Percentiles rank a stretch among this genome's conserved stretches.
Evolutionary conservation across 2,329 filamentous ascomycete genomes (phyloP).

Genomic region (Paramyrothecium sp.): DNA sequence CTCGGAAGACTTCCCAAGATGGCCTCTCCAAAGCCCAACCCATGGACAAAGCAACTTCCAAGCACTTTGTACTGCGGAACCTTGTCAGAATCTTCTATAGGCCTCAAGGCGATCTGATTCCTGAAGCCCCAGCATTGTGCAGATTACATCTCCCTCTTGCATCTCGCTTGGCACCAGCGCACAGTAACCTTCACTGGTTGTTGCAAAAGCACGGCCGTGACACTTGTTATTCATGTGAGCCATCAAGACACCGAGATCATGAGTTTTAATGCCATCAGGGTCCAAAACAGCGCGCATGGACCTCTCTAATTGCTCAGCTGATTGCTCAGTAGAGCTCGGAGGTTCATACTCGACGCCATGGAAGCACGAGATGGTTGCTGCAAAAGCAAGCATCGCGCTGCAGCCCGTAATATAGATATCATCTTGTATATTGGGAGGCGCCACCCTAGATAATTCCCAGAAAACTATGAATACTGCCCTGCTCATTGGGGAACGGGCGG

Average conservation of each 20-base stretch:
- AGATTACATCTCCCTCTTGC: neutral
- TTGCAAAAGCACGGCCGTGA: neutral
- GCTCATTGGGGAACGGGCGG: too few relatives aligned
- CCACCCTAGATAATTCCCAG: neutral
- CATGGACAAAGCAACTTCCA: neutral
- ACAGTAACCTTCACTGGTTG: neutral
- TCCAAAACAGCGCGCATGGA: neutral
- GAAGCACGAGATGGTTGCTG: neutral
- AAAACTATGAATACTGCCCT: too few relatives aligned
- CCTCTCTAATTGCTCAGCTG: neutral
- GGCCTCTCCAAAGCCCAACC: neutral
- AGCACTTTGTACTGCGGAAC: neutral
- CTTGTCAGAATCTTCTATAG: neutral
- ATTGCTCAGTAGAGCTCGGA: neutral
- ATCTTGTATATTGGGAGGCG: neutral
- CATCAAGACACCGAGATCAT: neutral
- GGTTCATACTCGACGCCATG: neutral
- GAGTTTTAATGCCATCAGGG: neutral
- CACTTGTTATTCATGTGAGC: neutral
- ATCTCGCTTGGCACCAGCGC: neutral
- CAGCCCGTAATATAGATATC: neutral
- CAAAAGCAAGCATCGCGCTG: neutral
- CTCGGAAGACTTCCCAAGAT: neutral
- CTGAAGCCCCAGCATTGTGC: neutral
- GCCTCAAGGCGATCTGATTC: neutral